Percentiles rank a stretch among this genome's conserved stretches.
Conservation (phyloP, 495 filamentous ascomycete genomes). For the Penicillium paradoxum region DNA sequence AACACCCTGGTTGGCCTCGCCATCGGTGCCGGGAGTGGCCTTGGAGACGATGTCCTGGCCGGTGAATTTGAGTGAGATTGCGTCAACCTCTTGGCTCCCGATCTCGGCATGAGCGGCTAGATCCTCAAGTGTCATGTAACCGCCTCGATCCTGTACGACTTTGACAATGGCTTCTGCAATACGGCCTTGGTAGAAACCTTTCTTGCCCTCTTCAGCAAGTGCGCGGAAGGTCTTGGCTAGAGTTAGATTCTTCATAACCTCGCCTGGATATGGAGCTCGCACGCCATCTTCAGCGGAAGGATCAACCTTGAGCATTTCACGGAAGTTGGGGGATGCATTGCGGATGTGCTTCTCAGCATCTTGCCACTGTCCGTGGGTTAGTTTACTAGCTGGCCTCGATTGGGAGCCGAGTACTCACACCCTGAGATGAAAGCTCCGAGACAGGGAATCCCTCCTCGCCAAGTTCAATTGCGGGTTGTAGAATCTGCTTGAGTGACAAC, state of each 20-base stretch:
- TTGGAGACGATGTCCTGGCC: slow-evolving; percentile 59
- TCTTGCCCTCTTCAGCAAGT: slow-evolving; percentile 74
- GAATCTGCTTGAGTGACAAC: slow-evolving; percentile 68
- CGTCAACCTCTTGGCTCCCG: slow-evolving; percentile 72
- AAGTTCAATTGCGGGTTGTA: slow-evolving; percentile 78
- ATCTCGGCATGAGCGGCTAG: slow-evolving; percentile 66
- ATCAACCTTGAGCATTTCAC: slow-evolving; percentile 78
- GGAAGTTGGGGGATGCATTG: slow-evolving; percentile 71
- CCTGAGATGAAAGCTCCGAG: slow-evolving; percentile 66
- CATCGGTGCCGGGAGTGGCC: slow-evolving; percentile 37
- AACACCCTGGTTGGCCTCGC: slow-evolving; percentile 52
- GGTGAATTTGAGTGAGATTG: slow-evolving; percentile 74
- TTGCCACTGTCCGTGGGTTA: slow-evolving; percentile 54
- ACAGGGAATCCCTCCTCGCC: slow-evolving; percentile 90
- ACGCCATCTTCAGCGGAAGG: slow-evolving; percentile 57
- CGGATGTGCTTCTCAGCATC: slow-evolving; percentile 55
- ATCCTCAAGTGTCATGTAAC: slow-evolving; percentile 74
- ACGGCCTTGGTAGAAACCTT: slow-evolving; percentile 84
- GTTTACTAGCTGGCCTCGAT: background rate
- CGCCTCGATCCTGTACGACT: slow-evolving; percentile 70
- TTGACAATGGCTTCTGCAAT: slow-evolving; percentile 77
- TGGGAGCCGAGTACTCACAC: slow-evolving; percentile 53
- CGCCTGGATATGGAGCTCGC: slow-evolving; percentile 72
- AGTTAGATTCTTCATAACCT: slow-evolving; percentile 80
- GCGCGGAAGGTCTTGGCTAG: slow-evolving; percentile 78